Evolutionary conservation across 495 filamentous ascomycete species (phyloP), one percentile per base, ranked within the genome.

Genomic region (Tuber aestivum): DNA sequence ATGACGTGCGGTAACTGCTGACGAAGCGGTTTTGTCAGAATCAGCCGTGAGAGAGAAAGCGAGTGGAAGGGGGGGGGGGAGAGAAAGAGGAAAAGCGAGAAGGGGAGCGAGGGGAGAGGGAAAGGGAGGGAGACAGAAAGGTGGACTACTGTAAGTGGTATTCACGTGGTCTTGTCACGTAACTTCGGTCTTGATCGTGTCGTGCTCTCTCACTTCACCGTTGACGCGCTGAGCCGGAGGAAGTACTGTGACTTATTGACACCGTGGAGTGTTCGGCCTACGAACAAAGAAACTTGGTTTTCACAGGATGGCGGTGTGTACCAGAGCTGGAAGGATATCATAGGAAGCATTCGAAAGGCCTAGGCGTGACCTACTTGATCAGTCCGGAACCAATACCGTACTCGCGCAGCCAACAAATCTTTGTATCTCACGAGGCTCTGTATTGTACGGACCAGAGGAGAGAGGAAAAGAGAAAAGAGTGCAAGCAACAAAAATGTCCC

Each of bases 1-100:
- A 79, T 79, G 78, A 79, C 78, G 78, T 79, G 78, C 73, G 70
- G 72, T 72, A 65, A 65, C 56, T 14, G n/a, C 56, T 32, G 35
- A 71, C 9, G 70, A 41, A 71, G 41, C 32, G 20, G 9, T 40
- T 27, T 71, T 40, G 21, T 21, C 38, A 35, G 41, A 42, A 71
- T 40, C n/a, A 42, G n/a, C 38, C 32, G 41, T 23, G 32, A 37
- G 70, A 40, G 41, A 42, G n/a, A n/a, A n/a, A 71, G 41, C 21
- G 70, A 71, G 70, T n/a, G 35, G 18, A 41, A 23, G 70, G n/a
- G 70, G 38, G 18, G 32, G 70, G 32, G 20, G 70, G 41, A 71
- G n/a, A 70, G 69, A 70, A 23, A 40, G 69, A 27, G 41, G 41
- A 7, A 70, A 16, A 40, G 70, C n/a, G 16, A n/a, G 38, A 71